Base-by-base conservation (phyloP, 1,284 basidiomycete genomes). In the Ceratobasidium sp. region DNA sequence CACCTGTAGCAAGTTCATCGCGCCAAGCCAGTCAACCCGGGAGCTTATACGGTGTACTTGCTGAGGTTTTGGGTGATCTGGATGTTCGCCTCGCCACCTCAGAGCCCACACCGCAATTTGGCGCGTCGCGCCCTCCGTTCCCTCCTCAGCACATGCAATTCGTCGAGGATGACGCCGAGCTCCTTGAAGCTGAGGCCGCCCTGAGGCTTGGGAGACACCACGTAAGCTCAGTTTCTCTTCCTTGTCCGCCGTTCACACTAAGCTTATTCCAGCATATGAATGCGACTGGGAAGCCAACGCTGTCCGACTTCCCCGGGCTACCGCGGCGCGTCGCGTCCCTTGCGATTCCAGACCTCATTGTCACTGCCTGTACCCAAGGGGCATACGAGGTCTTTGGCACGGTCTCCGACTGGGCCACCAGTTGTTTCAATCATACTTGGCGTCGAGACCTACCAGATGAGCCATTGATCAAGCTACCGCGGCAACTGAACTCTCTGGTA, bases 91-190 rank as follows among this genome's bases (percentile, higher is more conserved):
- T 61, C 17, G 57, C 15, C 26, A 5, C 1, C 13, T 33, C 57
- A 1, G 38, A 6, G 9, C 4, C 57, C 17, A 15, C 6, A 61
- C 26, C 9, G 1, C 57, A 20, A 33, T 20, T 15, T 26, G 38
- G 38, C 26, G 15, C 26, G 26, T 15, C 26, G 57, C 57, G 26
- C 4, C 57, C 57, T 33, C 26, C 23, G 13, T 26, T 26, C 6
- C 26, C 3, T 26, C 23, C 23, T 33, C 57, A 10, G 28, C 62
- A 65, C 17, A 33, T 33, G 33, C 6, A 44, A 4, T 44, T 65
- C n/a, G 62, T 65, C 10, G 62, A 65, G 62, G 62, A 65, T 44
- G 42, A 65, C 44, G 33, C 62, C 13, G 62, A 40, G 15, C 4
- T 46, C 20, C 38, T 65, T 1, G 62, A 65, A n/a, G 33, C 40